Percentiles rank a stretch among this genome's conserved stretches.
Conservation (phyloP, 148 eudicot species). For the Nepenthes gracilis region DNA sequence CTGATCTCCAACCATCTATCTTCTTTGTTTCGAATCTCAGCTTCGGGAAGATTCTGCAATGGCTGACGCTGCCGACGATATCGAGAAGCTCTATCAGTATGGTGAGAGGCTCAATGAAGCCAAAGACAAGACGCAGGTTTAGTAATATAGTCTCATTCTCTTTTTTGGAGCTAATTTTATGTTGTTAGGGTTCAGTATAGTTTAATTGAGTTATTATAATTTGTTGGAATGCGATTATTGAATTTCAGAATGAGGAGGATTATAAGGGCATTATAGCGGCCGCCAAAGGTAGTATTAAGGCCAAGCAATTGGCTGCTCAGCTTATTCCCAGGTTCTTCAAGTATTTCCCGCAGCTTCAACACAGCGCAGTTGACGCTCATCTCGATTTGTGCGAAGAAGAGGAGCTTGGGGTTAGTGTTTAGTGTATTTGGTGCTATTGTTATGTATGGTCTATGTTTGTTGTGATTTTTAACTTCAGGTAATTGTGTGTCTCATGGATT, state of each 20-base stretch:
- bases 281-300: conserved; percentile 64
- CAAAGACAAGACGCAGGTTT: conserved; percentile 91
- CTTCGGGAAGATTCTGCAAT: conserved; percentile 19
- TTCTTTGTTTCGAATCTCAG: conserved; percentile 9
- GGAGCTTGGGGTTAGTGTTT: conserved; percentile 75
- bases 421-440: too few species aligned
- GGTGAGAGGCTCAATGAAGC: conserved; percentile 81
- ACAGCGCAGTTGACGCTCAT: conserved; percentile 58
- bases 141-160: conserved; percentile 1
- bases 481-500: neutral
- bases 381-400: conserved; percentile 91
- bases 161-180: neutral
- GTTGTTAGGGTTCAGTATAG: neutral
- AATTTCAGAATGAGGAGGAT: conserved; percentile 44
- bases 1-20: neutral
- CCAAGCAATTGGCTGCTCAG: conserved; percentile 87
- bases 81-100: conserved; percentile 81
- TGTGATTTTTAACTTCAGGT: neutral
- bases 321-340: conserved; percentile 90
- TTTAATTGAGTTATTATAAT: neutral
- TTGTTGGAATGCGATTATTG: neutral
- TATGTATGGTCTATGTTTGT: neutral
- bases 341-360: conserved; percentile 56
- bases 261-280: conserved; percentile 62
- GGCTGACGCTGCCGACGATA: conserved; percentile 55